Base-by-base conservation (phyloP, 768 basidiomycete genomes). In the Amanita phalloides region DNA sequence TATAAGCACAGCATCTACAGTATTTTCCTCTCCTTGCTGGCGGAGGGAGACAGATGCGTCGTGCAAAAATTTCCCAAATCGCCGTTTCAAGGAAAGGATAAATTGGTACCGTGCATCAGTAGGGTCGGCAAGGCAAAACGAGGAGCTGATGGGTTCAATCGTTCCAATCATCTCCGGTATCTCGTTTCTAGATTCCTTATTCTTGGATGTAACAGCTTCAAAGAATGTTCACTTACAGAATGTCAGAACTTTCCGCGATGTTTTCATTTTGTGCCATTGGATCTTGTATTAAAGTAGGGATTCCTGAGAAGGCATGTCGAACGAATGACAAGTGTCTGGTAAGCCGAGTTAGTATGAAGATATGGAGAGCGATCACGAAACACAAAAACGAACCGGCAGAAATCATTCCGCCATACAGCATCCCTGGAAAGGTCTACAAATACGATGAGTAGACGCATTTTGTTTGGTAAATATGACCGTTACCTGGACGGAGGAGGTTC, bases 391-490 rank as follows among this genome's bases (percentile, higher is more conserved):
- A 30, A 82, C 76, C 89, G 77, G 68, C 90, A 92, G 61, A 92
- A 90, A 56, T 92, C 87, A 63, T 90, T 91, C 10, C 84, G 75
- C 90, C 90, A 93, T 13, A 74, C 56, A 13, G 76, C 74, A 63
- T 86, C 76, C 20, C 81, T 74, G 25, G 67, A 58, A 39, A 71
- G 60, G 43, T 68, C 77, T 51, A 32, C 43, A 45, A 47, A 35
- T 25, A 54, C 10, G 45, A 23, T 55, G 43, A 37, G 14, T 13
- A 10, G 62, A 45, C 43, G 51, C 4, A 14, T 4, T 26, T 10
- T 14, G 26, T 48, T 10, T 20, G n/a, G 45, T 10, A 4, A 25
- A 26, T 37, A 45, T 33, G 48, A 9, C 68, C 69, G 20, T 13
- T 63, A 78, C 78, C 77, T 43, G 70, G 68, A 38, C 71, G 67